Conservation (phyloP, 352 stramenopile species). For the Hyaloperonospora arabidopsidis region DNA sequence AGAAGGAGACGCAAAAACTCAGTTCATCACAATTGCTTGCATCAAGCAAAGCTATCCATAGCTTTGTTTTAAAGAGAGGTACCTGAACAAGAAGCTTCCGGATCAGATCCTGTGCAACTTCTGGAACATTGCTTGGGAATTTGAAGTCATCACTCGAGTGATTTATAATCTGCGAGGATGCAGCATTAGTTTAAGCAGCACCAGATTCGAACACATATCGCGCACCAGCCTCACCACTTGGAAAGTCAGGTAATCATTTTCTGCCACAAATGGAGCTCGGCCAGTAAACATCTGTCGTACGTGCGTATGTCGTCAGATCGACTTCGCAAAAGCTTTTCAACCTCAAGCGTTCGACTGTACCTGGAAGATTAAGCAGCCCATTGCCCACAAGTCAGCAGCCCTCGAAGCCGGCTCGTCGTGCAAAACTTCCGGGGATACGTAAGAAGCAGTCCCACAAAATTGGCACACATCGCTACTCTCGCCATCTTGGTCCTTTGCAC, state of each 20-base stretch:
- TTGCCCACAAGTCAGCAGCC: constrained; percentile 84
- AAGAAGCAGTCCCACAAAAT: constrained; percentile 88
- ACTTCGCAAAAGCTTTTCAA: neutral
- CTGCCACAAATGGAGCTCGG: constrained; percentile 75
- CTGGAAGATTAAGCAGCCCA: constrained; percentile 87
- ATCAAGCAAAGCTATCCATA: neutral
- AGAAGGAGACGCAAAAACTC: neutral
- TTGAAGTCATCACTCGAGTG: constrained; percentile 72
- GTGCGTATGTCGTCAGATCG: neutral
- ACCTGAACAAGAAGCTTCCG: constrained; percentile 68
- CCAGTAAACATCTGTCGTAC: constrained; percentile 66
- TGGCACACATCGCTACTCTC: constrained; percentile 45
- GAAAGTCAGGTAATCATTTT: constrained; percentile 89
- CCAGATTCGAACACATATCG: neutral
- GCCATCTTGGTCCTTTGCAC: constrained; percentile 60
- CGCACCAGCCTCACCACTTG: constrained; percentile 48
- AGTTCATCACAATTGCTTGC: neutral
- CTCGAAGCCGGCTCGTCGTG: constrained; percentile 71
- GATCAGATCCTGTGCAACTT: constrained; percentile 64
- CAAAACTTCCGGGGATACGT: constrained; percentile 88
- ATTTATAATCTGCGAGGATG: constrained; percentile 56
- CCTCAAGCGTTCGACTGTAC: constrained; percentile 12
- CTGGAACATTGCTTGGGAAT: constrained; percentile 60
- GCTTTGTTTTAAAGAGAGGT: neutral
- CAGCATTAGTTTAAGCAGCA: constrained; percentile 4